Conservation (phyloP, 2,329 filamentous ascomycete genomes). For the Blastomyces silverae region DNA sequence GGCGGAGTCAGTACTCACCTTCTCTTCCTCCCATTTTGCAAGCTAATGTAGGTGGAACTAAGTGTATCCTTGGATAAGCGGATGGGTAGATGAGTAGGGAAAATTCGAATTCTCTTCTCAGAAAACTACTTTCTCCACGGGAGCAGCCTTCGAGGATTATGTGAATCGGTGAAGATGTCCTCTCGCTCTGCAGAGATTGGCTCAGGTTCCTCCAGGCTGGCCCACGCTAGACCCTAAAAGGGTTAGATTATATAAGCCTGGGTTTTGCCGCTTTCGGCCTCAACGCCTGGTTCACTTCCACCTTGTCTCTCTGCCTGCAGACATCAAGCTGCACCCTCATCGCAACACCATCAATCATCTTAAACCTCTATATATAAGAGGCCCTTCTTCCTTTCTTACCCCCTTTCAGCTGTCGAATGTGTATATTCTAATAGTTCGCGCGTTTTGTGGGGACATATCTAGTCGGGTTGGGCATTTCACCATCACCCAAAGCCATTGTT, state of each 20-base stretch:
- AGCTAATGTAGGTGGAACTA: background rate
- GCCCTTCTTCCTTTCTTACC: slow-evolving; percentile 2
- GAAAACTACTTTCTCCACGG: background rate
- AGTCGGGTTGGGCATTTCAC: slow-evolving; percentile 26
- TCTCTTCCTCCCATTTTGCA: slow-evolving; percentile 61
- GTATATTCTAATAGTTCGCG: slow-evolving; percentile 4
- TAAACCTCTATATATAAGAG: background rate
- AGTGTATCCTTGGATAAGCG: slow-evolving; percentile 12
- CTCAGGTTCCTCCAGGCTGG: too few species aligned
- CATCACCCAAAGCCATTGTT: slow-evolving; percentile 20
- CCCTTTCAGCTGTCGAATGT: slow-evolving; percentile 2
- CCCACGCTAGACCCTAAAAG: background rate
- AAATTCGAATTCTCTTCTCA: background rate
- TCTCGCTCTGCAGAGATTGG: background rate
- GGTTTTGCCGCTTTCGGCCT: background rate
- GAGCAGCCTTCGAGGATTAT: background rate
- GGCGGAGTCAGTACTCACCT: slow-evolving; percentile 41
- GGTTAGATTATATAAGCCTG: background rate
- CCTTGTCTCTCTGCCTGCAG: background rate
- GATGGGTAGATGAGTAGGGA: background rate
- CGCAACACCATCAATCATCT: background rate
- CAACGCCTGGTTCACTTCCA: background rate
- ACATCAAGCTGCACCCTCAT: background rate
- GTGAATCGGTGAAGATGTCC: background rate
- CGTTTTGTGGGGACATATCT: slow-evolving; percentile 18